Base-by-base conservation (phyloP, 108 stramenopile genomes). In the Nitzschia sp. region DNA sequence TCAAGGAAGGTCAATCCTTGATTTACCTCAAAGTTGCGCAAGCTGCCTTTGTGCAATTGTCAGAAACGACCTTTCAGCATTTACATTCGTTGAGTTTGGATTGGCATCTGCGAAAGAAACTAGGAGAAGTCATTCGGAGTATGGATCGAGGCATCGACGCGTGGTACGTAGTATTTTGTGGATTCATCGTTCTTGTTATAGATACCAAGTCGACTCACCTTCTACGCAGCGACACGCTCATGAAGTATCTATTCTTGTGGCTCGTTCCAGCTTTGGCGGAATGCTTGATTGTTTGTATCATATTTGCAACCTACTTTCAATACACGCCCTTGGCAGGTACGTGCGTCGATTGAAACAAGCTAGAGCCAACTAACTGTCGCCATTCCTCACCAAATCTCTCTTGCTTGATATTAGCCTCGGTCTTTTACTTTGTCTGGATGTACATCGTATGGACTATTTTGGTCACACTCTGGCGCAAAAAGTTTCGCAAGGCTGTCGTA, bases 11-110 rank as follows among this genome's bases (percentile, higher is more conserved):
- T 15, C 97, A 99, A 68, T 82, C 78, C 31, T 66, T 98, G 27
- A 77, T 97, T 24, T 99, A 99, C 82, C 89, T 99, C 9, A 87
- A 92, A 46, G 98, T 99, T 36, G 95, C 93, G 46, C 97, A 99
- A 73, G 95, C 93, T 21, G 98, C 97, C 2, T 99, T 96, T 80
- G 92, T 97, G 11, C 95, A 98, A 76, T 77, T 99, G 2, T 82
- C 87, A 25, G 89, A 95, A 70, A 70, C 85, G 2, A 82, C 91
- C 35, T 99, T 98, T 81, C 71, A 74, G 24, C 98, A 99, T 71
- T 55, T 99, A 18, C 97, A 96, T 67, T 69, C 64, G 5, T 75
- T 99, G 18, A 90, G 88, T 59, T 78, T 98, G 51, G 93, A 97
- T 80, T 99, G 97, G 97, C 97, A 97, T 82, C 69, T 98, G 36